Base-by-base conservation (phyloP, 352 stramenopile species). In the Phytopythium vexans region DNA sequence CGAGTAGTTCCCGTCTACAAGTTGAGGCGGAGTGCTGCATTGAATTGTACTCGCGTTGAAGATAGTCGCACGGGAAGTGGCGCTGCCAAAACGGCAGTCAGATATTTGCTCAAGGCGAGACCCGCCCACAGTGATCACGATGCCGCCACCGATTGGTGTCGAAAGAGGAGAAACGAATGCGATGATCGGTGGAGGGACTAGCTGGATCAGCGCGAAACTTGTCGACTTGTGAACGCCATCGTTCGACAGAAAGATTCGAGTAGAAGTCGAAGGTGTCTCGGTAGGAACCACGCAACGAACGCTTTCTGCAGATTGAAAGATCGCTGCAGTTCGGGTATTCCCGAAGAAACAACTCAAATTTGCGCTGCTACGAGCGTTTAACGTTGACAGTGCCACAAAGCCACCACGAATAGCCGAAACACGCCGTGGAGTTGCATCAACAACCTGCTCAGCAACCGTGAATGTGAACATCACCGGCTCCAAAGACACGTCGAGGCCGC, bases 11-110 rank as follows among this genome's bases (percentile, higher is more conserved):
- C 70, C 74, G 21, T 61, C 68, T 4, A 53, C 55, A 8, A n/a
- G 8, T 50, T 77, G 72, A 6, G 49, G 64, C 3, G 82, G 82
- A 21, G 73, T 69, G 42, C 65, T 49, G 44, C 69, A 89, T 7
- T 68, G 35, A 41, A 76, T 55, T 14, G 67, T 31, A 32, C 55
- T 58, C 4, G 32, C 36, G 41, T 64, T 70, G 0, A 74, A 38
- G 11, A 79, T 49, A 40, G 58, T 67, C 1, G 71, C 77, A 11
- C 68, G 45, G 7, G 68, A 54, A 8, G 54, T 35, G 1, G 52
- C 45, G 2, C 45, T 47, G 12, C 80, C 84, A 68, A 97, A 93
- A n/a, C 67, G 57, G 57, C 89, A 97, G 49, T 91, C 68, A 0
- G 76, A 74, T 9, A 94, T 64, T 0, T 65, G 38, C 21, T 86